Percentiles rank a stretch among this genome's conserved stretches.
These are phyloP conservation scores for Gynostemma pentaphyllum DNA, from an alignment of 306 rosid genomes.

Conservation along the genomic window DNA sequence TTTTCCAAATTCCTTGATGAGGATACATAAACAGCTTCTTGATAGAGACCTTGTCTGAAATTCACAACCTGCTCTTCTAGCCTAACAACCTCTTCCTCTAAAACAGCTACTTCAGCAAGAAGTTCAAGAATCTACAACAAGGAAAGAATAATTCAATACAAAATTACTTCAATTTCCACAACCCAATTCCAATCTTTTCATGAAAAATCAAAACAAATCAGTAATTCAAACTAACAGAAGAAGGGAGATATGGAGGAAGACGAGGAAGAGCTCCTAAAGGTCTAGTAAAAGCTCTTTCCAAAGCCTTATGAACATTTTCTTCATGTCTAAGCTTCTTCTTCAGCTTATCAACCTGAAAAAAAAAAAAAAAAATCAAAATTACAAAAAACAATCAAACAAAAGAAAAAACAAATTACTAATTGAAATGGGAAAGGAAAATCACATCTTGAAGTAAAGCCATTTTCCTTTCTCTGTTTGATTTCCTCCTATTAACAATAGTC, in stretches of 20 bases:
- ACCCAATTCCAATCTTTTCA: background rate
- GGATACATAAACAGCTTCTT: constrained; percentile 65
- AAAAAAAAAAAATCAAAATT: constrained; percentile 3
- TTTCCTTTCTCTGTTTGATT: constrained; percentile 70
- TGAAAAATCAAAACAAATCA: background rate
- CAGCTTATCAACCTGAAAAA: constrained; percentile 68
- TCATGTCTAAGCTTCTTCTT: constrained; percentile 93
- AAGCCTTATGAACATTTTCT: constrained; percentile 88
- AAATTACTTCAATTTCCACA: background rate
- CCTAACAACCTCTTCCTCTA: constrained; percentile 83
- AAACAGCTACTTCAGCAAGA: constrained; percentile 89
- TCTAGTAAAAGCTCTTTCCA: constrained; percentile 85
- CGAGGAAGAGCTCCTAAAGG: constrained; percentile 95
- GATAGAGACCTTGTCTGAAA: constrained; percentile 74
- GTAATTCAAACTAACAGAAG: constrained; percentile 45
- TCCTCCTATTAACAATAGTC: constrained; percentile 40
- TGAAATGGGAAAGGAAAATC: constrained; percentile 14
- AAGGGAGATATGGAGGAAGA: constrained; percentile 97
- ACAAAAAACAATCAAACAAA: constrained; percentile 1
- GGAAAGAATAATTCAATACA: background rate
- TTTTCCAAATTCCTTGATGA: constrained; percentile 49
- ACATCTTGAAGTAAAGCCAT: constrained; percentile 81
- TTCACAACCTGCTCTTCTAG: constrained; percentile 75
- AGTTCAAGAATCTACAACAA: constrained; percentile 68
- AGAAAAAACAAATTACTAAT: background rate